Percentiles rank a stretch among this genome's conserved stretches.
These are phyloP conservation scores for Vanderwaltozyma polyspora DNA, from an alignment of 805 yeast species.

Conservation along the genomic window DNA sequence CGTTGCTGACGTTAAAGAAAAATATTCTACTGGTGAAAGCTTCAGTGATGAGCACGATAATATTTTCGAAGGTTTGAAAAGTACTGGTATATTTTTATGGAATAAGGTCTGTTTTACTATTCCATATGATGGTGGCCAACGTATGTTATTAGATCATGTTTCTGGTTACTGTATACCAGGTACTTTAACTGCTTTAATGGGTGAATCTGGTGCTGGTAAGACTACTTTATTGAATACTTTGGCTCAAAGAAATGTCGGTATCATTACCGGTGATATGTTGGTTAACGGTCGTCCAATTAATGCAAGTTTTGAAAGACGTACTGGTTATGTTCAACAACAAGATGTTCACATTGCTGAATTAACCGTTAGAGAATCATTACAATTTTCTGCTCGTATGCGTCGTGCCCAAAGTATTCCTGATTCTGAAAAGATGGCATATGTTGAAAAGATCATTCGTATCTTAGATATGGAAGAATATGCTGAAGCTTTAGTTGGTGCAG, in stretches of 20 bases:
- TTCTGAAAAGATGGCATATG: conserved; percentile 34
- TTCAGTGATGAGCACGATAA: conserved; percentile 2
- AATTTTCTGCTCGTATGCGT: conserved; percentile 40
- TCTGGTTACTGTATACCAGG: conserved; percentile 43
- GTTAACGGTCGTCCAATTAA: conserved; percentile 43
- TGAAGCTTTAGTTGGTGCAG: conserved; percentile 40
- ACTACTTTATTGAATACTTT: conserved; percentile 45
- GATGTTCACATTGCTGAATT: conserved; percentile 37
- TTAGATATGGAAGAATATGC: conserved; percentile 43
- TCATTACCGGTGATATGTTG: conserved; percentile 44
- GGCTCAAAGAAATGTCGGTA: conserved; percentile 43
- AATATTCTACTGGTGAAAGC: conserved; percentile 6
- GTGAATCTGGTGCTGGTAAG: conserved; percentile 57
- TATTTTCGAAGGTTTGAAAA: conserved; percentile 18
- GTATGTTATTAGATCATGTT: conserved; percentile 43
- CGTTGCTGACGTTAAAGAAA: conserved; percentile 9
- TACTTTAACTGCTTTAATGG: conserved; percentile 50
- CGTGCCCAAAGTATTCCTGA: conserved; percentile 36
- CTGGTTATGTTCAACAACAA: conserved; percentile 49
- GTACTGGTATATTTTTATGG: conserved; percentile 26
- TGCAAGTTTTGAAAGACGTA: conserved; percentile 39
- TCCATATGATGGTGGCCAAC: conserved; percentile 28
- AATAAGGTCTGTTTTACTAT: conserved; percentile 26
- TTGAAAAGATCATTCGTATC: conserved; percentile 38
- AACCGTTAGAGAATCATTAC: conserved; percentile 29